Evolutionary conservation across 2,329 filamentous ascomycete genomes (phyloP).

Genomic region (Piedraia hortae): DNA sequence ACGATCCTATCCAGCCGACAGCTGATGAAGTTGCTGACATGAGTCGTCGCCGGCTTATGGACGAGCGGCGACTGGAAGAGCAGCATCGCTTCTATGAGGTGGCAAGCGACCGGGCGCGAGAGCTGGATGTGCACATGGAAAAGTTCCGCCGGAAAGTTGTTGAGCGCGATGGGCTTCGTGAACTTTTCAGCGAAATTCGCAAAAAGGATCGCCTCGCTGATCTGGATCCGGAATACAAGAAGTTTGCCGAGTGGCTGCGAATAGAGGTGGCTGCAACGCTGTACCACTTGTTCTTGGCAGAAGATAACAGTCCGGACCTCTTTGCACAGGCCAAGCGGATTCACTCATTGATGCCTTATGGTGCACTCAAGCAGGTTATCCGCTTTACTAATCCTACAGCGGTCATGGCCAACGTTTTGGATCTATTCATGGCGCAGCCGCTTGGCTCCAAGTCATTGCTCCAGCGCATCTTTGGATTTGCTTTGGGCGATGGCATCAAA

Average conservation of each 20-base stretch:
- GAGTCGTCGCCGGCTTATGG: constrained; percentile 47
- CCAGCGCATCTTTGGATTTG: constrained; percentile 81
- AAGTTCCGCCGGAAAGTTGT: constrained; percentile 39
- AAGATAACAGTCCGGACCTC: constrained; percentile 90
- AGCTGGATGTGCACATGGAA: constrained; percentile 96
- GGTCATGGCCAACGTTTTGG: constrained; percentile 86
- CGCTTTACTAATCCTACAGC: constrained; percentile 85
- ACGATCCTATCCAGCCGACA: constrained; percentile 41
- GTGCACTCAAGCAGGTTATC: constrained; percentile 85
- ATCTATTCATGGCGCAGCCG: constrained; percentile 85
- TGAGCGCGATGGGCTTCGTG: constrained; percentile 63
- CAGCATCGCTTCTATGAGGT: constrained; percentile 91
- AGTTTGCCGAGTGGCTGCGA: constrained; percentile 91
- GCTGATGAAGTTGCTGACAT: constrained; percentile 73
- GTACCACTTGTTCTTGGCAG: constrained; percentile 88
- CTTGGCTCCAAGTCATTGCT: constrained; percentile 74
- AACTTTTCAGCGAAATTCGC: constrained; percentile 76
- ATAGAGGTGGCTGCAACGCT: constrained; percentile 93
- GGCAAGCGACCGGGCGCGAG: constrained; percentile 63
- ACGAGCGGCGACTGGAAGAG: constrained; percentile 70
- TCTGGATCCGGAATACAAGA: constrained; percentile 82
- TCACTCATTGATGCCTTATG: constrained; percentile 82
- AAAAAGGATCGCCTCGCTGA: constrained; percentile 69
- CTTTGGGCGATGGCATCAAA: constrained; percentile 69
- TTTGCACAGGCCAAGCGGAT: constrained; percentile 87